Percentiles rank a stretch among this genome's conserved stretches.
Conservation (phyloP, 2,329 filamentous ascomycete genomes). For the Beauveria bassiana region DNA sequence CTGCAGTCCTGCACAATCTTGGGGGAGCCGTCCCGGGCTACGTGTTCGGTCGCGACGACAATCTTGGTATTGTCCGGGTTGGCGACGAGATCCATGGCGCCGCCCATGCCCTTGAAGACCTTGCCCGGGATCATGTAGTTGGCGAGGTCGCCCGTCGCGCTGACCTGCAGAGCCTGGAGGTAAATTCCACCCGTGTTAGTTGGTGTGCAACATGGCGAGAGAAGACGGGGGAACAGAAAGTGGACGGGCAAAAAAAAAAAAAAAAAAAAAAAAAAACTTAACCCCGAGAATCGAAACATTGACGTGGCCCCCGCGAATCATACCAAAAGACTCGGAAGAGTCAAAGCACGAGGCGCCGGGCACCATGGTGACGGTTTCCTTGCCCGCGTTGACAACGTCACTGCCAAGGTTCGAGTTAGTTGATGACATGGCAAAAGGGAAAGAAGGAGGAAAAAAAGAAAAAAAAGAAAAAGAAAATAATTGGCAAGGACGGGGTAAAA, state of each 20-base stretch:
- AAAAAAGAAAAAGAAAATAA: too few species aligned
- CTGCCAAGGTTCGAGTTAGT: conserved; percentile 18
- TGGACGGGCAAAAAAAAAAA: not conserved
- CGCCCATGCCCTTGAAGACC: conserved; percentile 81
- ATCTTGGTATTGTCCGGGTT: conserved; percentile 67
- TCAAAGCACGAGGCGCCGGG: conserved; percentile 73
- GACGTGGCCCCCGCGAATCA: conserved; percentile 80
- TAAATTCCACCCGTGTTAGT: too few species aligned
- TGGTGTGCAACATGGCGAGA: too few species aligned
- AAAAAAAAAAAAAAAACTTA: conserved; percentile 14
- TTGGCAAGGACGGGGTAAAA: not conserved
- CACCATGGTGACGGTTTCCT: conserved; percentile 76
- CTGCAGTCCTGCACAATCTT: conserved; percentile 60
- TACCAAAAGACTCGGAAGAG: conserved; percentile 73
- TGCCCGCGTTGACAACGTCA: conserved; percentile 79
- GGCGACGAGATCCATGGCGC: conserved; percentile 65
- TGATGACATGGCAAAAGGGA: too few species aligned
- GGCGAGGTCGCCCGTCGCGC: conserved; percentile 68
- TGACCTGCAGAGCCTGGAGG: conserved; percentile 63
- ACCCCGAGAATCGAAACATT: conserved; percentile 75
- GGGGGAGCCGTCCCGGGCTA: conserved; percentile 58
- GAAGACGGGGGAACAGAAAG: not conserved
- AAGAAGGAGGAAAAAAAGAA: too few species aligned
- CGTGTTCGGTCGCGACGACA: conserved; percentile 62
- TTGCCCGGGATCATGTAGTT: conserved; percentile 91